phyloP scores from a whole-genome alignment of 2,329 filamentous ascomycete species.

The Trichoderma oligosporum region DNA sequence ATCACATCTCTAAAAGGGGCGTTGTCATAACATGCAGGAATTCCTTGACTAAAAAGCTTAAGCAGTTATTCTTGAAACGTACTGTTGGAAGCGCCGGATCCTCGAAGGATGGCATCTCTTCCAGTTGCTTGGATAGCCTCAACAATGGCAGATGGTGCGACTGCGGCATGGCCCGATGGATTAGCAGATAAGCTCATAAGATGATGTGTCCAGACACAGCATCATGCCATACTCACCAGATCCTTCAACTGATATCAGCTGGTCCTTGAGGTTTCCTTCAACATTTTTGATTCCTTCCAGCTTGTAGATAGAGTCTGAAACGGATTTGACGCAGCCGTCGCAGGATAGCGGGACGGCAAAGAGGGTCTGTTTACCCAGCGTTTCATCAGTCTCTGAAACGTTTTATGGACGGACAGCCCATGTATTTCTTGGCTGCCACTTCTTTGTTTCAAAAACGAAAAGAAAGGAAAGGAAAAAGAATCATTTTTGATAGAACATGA shows the following conservation, averaged over 20 bases:
- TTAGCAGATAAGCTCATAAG: constrained; percentile 9
- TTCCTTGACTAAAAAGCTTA: background rate
- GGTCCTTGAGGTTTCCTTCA: constrained; percentile 74
- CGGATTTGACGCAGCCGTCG: constrained; percentile 80
- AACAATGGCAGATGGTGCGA: constrained; percentile 85
- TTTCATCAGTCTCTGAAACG: constrained; percentile 33
- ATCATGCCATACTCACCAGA: constrained; percentile 52
- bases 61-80: constrained; percentile 22
- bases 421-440: background rate
- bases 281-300: constrained; percentile 79
- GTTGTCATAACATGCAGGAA: background rate
- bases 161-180: constrained; percentile 36
- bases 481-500: background rate
- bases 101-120: constrained; percentile 88
- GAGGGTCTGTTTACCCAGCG: constrained; percentile 61
- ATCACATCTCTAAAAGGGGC: background rate
- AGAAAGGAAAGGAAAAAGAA: constrained; percentile 8
- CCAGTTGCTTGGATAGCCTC: constrained; percentile 84
- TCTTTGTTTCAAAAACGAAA: constrained; percentile 3
- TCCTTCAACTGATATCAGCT: constrained; percentile 80
- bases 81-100: constrained; percentile 83
- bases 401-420: constrained; percentile 6
- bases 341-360: constrained; percentile 95
- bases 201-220: background rate
- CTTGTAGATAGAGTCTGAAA: constrained; percentile 73